Conservation (phyloP, 495 filamentous ascomycete species). For the Staphylotrichum tortipilum region DNA sequence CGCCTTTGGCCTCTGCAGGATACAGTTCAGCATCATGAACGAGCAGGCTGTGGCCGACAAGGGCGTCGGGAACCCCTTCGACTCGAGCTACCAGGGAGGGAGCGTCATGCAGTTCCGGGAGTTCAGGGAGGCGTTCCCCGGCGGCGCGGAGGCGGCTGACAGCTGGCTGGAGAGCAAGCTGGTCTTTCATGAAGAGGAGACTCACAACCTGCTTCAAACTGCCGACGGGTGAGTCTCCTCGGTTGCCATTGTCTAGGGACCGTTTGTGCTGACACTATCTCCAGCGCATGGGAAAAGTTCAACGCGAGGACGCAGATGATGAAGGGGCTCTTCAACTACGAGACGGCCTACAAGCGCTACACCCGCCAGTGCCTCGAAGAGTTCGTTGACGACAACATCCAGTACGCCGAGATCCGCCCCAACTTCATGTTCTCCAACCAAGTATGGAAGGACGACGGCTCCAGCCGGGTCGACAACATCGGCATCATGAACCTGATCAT, state of each 20-base stretch:
- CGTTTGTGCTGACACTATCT: background rate
- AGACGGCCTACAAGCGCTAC: constrained; percentile 41
- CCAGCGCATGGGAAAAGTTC: constrained; percentile 49
- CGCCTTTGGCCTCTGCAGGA: constrained; percentile 35
- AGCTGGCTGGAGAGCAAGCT: constrained; percentile 43
- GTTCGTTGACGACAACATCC: constrained; percentile 46
- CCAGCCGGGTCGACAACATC: constrained; percentile 32
- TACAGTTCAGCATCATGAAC: constrained; percentile 43
- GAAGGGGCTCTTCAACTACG: constrained; percentile 53
- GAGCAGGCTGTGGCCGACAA: constrained; percentile 11
- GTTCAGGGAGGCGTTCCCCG: constrained; percentile 25
- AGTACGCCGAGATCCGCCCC: constrained; percentile 50
- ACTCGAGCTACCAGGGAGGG: constrained; percentile 19
- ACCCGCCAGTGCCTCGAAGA: constrained; percentile 39
- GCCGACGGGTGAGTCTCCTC: constrained; percentile 30
- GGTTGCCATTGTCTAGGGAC: no score
- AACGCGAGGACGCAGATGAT: constrained; percentile 50
- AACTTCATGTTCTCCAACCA: constrained; percentile 50
- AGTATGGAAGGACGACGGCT: constrained; percentile 39
- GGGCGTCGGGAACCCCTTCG: constrained; percentile 14
- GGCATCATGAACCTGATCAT: constrained; percentile 45
- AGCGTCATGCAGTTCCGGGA: constrained; percentile 30
- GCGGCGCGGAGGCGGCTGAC: constrained; percentile 15
- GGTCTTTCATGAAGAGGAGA: constrained; percentile 41
- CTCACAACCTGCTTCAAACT: constrained; percentile 31